A percentile compares a stretch with the other conserved stretches of the same genome.
phyloP scores from a whole-genome alignment of 495 filamentous ascomycete species.

The Saxophila tyrrhenica region DNA sequence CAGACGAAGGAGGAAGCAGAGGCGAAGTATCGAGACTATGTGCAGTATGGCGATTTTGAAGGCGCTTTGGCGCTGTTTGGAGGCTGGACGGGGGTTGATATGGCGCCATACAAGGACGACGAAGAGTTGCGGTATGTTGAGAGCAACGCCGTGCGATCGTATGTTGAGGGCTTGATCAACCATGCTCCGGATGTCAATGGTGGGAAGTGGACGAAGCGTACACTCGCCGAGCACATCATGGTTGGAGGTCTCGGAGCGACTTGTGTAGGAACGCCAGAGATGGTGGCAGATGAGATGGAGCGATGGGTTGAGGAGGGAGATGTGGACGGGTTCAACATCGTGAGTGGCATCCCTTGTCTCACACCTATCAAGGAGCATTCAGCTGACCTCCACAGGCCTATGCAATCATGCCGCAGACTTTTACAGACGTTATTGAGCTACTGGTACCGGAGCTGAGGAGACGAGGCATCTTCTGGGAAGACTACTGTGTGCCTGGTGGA shows the following conservation, averaged over 20 bases:
- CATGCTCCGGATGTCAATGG: constrained; percentile 31
- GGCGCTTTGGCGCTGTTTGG: constrained; percentile 49
- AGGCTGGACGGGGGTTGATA: constrained; percentile 52
- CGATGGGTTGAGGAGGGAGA: constrained; percentile 37
- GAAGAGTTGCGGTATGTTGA: constrained; percentile 48
- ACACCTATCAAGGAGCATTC: not conserved
- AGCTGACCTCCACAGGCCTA: constrained; percentile 37
- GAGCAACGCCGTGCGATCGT: constrained; percentile 48
- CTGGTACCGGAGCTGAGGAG: constrained; percentile 47
- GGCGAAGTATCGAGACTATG: constrained; percentile 39
- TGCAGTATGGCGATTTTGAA: constrained; percentile 44
- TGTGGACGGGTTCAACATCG: constrained; percentile 43
- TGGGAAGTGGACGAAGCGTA: constrained; percentile 51
- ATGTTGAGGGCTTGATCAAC: constrained; percentile 29
- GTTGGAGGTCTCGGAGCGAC: constrained; percentile 46
- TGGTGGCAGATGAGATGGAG: constrained; percentile 41
- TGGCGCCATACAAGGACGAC: constrained; percentile 41
- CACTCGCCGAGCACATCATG: constrained; percentile 46
- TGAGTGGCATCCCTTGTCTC: not conserved
- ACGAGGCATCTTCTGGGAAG: constrained; percentile 36
- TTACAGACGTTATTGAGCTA: constrained; percentile 50
- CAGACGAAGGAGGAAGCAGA: constrained; percentile 43
- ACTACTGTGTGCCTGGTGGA: constrained; percentile 13
- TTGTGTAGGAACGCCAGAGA: constrained; percentile 35
- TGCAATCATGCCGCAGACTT: constrained; percentile 48